phyloP scores from a whole-genome alignment of 129 eudicot genomes.

The Chrysanthemum seticuspe region DNA sequence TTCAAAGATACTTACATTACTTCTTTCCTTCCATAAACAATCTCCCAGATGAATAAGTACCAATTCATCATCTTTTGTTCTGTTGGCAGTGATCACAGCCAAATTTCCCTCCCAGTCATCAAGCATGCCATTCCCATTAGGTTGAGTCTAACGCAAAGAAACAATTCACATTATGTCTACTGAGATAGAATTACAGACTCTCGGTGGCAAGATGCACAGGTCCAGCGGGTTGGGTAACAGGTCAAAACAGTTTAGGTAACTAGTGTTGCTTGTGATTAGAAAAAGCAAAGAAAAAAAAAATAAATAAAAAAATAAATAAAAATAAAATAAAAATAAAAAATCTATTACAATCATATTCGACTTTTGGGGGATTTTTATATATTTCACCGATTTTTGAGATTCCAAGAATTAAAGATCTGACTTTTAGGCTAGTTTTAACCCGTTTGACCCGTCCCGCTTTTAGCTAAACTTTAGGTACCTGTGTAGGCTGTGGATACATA shows the following conservation, averaged over 20 bases:
- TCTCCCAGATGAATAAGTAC: constrained; percentile 47
- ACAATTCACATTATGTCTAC: constrained; percentile 13
- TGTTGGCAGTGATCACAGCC: constrained; percentile 44
- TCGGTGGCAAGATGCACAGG: too few relatives aligned
- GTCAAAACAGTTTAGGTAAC: constrained; percentile 2
- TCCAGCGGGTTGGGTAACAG: background rate
- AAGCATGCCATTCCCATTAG: constrained; percentile 65
- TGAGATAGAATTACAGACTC: background rate
- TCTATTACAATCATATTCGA: too few relatives aligned
- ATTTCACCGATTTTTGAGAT: too few relatives aligned
- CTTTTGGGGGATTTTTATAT: too few relatives aligned
- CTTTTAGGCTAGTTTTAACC: too few relatives aligned
- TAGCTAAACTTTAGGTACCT: constrained; percentile 43
- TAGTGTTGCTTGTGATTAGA: background rate
- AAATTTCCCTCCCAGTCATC: constrained; percentile 47
- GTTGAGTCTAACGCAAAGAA: constrained; percentile 33
- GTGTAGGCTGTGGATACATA: constrained; percentile 39
- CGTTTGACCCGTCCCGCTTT: background rate
- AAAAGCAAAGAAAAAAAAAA: too few relatives aligned
- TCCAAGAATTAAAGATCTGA: too few relatives aligned
- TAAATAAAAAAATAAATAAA: too few relatives aligned
- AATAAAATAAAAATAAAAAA: too few relatives aligned
- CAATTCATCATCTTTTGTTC: constrained; percentile 42
- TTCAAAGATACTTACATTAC: constrained; percentile 32
- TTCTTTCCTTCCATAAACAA: constrained; percentile 43